Base-by-base conservation (phyloP, 139 green algal genomes). In the Tetraselmis striata region DNA sequence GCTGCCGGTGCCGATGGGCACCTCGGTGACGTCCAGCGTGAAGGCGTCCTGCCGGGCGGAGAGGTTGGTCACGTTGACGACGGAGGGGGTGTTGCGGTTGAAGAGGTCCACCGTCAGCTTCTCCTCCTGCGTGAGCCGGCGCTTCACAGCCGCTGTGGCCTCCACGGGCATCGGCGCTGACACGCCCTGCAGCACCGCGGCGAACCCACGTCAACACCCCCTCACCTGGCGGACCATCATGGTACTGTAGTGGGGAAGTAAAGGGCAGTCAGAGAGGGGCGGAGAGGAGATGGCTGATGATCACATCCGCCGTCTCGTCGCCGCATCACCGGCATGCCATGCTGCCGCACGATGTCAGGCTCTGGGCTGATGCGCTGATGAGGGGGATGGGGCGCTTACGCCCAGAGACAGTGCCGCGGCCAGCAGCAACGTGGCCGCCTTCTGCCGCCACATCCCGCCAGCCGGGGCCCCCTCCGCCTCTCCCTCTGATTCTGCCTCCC, bases 11-110 rank as follows among this genome's bases (percentile, higher is more conserved):
- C 93, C 93, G 81, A 95, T 90, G 1, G 94, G 91, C 30, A 94
- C 85, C 82, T 94, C 91, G 78, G 91, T 87, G 78, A 93, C 86
- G 84, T 95, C 91, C 81, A 94, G 86, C 22, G 93, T 95, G 83
- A 93, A 96, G 1, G 84, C 84, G 80, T 95, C 92, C 31, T 86
- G 83, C 85, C 82, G 88, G 29, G 85, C 31, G 1, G 85, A 84
- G 0, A 95, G 83, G 86, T 97, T 97, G 23, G 90, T 94, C 1
- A 97, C 88, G 67, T 93, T 95, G n/a, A 96, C 93, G 0, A 97
- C 93, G 27, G 83, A 86, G 23, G 91, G 90, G 1, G 86, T 93
- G 77, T 80, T 85, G 2, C 83, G 78, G 26, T 92, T 88, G 87
- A 96, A 96, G 23, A 96, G 82, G 11, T 90, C 81, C 1, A 96